A percentile compares a stretch with the other conserved stretches of the same genome.
Evolutionary conservation across 2,329 filamentous ascomycete species (phyloP).

Genomic region (Xylaria sp.): DNA sequence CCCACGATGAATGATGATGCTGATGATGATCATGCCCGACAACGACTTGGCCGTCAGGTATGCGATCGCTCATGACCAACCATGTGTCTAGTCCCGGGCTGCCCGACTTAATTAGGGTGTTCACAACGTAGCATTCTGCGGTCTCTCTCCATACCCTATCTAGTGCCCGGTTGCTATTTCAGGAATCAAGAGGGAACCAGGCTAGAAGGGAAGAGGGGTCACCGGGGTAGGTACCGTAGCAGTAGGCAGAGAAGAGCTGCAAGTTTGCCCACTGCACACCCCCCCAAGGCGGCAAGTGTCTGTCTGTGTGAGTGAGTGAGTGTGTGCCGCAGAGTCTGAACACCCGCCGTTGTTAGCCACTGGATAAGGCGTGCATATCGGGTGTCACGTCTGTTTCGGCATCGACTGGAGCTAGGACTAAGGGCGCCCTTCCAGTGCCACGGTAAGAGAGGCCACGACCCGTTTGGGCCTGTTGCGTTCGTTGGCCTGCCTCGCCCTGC

Average conservation of each 20-base stretch:
- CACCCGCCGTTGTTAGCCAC: conserved; percentile 13
- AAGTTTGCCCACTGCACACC: neutral
- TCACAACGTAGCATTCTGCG: neutral
- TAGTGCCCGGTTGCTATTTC: conserved; percentile 11
- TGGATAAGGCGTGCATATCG: conserved; percentile 15
- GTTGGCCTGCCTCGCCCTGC: neutral
- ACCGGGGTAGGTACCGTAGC: conserved; percentile 3
- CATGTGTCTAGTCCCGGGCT: conserved; percentile 7
- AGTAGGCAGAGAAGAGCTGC: neutral
- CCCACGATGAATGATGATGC: too few relatives aligned
- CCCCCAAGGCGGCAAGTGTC: conserved; percentile 13
- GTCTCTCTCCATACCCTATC: neutral
- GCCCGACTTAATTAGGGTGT: conserved; percentile 11
- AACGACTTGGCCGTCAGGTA: neutral
- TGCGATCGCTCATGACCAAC: conserved; percentile 6
- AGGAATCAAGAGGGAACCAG: conserved; percentile 1
- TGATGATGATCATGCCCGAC: neutral
- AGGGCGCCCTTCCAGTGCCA: conserved; percentile 7
- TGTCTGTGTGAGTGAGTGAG: neutral
- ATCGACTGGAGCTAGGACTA: conserved; percentile 9
- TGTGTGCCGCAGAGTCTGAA: neutral
- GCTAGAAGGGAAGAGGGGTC: conserved; percentile 9
- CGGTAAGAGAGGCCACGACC: conserved; percentile 1
- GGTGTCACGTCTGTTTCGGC: conserved; percentile 6
- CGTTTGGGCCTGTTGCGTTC: neutral